phyloP scores from a whole-genome alignment of 2,329 filamentous ascomycete species.

The Geosmithia putterillii region DNA sequence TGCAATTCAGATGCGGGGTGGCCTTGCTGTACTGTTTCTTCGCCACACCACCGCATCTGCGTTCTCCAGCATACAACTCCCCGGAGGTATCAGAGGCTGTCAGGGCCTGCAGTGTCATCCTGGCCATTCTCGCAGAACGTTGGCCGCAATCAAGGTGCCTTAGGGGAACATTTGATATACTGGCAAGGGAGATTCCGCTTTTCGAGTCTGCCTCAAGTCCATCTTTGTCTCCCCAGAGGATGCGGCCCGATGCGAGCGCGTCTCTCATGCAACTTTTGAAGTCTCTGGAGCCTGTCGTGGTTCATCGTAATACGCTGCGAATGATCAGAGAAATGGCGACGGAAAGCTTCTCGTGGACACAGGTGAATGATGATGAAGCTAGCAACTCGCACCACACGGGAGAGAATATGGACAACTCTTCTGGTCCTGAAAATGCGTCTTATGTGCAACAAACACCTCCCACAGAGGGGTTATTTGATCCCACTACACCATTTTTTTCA shows the following conservation, averaged over 20 bases:
- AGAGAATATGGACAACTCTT: too few species aligned
- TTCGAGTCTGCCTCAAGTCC: slow-evolving; percentile 3
- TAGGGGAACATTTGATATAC: slow-evolving; percentile 19
- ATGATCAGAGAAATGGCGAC: slow-evolving; percentile 6
- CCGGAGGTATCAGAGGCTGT: slow-evolving; percentile 18
- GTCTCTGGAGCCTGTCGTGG: background rate
- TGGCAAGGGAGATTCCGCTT: slow-evolving; percentile 12
- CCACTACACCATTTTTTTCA: too few species aligned
- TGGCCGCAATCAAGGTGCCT: slow-evolving; percentile 20
- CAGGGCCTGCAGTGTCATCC: slow-evolving; percentile 18
- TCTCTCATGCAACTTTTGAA: slow-evolving; percentile 4
- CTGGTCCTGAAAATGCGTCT: too few species aligned
- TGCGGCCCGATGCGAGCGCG: slow-evolving; percentile 4
- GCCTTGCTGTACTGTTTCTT: slow-evolving; percentile 22
- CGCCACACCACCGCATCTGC: slow-evolving; percentile 15
- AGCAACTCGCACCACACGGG: too few species aligned
- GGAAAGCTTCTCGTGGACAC: slow-evolving; percentile 4
- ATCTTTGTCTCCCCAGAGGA: slow-evolving; percentile 1
- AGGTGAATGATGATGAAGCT: background rate
- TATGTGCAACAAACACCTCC: too few species aligned
- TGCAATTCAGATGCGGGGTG: slow-evolving; percentile 19
- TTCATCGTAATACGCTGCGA: slow-evolving; percentile 3
- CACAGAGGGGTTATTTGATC: too few species aligned
- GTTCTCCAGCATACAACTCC: slow-evolving; percentile 14
- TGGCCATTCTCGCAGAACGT: slow-evolving; percentile 20